phyloP scores from a whole-genome alignment of 371 early-diverging fungal species.

The Mucor mucedo region DNA sequence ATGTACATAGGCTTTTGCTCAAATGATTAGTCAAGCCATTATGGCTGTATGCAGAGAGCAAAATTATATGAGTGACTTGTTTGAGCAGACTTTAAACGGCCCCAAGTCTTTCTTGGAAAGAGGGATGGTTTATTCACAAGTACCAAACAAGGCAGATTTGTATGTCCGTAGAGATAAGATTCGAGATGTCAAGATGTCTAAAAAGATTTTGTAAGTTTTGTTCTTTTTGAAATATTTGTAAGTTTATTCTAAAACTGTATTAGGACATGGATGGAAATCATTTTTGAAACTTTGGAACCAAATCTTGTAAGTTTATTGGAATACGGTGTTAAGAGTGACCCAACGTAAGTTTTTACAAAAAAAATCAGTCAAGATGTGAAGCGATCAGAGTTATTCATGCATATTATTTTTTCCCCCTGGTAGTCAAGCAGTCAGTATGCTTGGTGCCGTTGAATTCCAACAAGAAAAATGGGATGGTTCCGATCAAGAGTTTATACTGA shows the following conservation, averaged over 20 bases:
- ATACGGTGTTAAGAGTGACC: constrained; percentile 78
- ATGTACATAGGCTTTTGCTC: constrained; percentile 51
- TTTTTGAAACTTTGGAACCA: constrained; percentile 80
- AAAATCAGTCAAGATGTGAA: neutral
- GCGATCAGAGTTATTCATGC: neutral
- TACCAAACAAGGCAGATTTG: constrained; percentile 50
- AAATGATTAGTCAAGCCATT: constrained; percentile 52
- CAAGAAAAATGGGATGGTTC: constrained; percentile 67
- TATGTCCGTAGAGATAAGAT: constrained; percentile 58
- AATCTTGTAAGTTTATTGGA: constrained; percentile 78
- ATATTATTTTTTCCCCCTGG: neutral
- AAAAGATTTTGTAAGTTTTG: constrained; percentile 53
- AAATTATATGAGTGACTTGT: constrained; percentile 84
- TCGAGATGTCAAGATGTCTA: constrained; percentile 70
- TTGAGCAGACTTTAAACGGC: constrained; percentile 56
- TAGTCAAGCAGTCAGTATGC: constrained; percentile 80
- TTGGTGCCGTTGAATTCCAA: constrained; percentile 79
- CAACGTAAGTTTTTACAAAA: constrained; percentile 55
- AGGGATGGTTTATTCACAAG: constrained; percentile 45
- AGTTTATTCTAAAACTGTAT: constrained; percentile 10
- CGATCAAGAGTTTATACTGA: constrained; percentile 68
- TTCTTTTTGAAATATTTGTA: neutral
- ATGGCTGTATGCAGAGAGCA: constrained; percentile 70
- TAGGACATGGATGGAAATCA: constrained; percentile 75
- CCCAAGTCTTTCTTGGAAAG: constrained; percentile 53